Evolutionary conservation across 108 stramenopile genomes (phyloP), one percentile per base, ranked within the genome.

Genomic region (Mayamaea pseudoterrestris): DNA sequence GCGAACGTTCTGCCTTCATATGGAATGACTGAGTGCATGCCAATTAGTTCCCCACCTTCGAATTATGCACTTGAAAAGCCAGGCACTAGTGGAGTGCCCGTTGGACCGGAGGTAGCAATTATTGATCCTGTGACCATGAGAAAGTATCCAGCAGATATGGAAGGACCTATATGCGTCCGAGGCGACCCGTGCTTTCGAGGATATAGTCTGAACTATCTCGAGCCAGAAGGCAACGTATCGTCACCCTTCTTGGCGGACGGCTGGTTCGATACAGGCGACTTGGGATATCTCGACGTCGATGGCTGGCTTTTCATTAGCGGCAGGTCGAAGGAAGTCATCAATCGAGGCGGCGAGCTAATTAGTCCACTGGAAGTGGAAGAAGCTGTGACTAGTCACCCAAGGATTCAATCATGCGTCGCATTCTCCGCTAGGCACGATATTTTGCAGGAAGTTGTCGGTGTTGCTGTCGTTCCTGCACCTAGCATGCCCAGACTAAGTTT

Each of bases 251-350:
- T 76, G 30, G 41, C 58, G 16, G 76, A 56, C 2, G 77, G 76
- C 5, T 84, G 83, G 83, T 82, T 90, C 57, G 68, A 81, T 37
- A 85, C 89, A 4, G 89, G 89, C 16, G 83, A 90, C 48, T 27
- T 76, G 32, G 89, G 89, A 5, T 60, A 65, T 41, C 27, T 90
- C 9, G 83, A 90, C 55, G 61, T 30, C 28, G 76, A 80, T 17
- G 76, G 73, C 34, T 85, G 74, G 47, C 43, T 90, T 5, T 73
- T 58, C 50, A 76, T 90, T 49, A 70, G 75, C 4, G 89, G 80
- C 17, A 53, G 88, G 0, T 74, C 63, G 27, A 90, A 90, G 49
- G 89, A 90, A 52, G 75, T 90, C 16, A 83, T 90, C 55, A 90
- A 84, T 35, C 69, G 89, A 9, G 83, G 88, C 9, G 82, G 82